Evolutionary conservation across 768 basidiomycete species (phyloP).

Genomic region (Pleurotus djamor): DNA sequence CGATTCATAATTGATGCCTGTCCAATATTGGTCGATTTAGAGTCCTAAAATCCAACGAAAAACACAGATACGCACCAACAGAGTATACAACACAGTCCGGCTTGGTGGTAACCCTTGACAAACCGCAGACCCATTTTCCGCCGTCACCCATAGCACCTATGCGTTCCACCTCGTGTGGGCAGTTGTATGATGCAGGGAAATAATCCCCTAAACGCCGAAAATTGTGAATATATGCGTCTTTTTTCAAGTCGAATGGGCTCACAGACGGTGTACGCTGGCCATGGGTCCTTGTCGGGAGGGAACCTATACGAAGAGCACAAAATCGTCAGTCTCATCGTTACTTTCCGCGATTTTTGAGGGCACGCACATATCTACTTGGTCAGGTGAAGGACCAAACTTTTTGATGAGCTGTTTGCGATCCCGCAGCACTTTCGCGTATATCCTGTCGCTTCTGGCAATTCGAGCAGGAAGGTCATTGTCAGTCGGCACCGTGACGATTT

Average conservation of each 20-base stretch:
- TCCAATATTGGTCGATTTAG: not conserved
- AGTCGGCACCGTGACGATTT: constrained; percentile 13
- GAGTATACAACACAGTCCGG: constrained; percentile 60
- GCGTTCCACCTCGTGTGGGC: constrained; percentile 47
- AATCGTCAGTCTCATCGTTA: not conserved
- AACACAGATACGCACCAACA: constrained; percentile 40
- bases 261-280: constrained; percentile 61
- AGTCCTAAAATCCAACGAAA: not conserved
- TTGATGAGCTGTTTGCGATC: constrained; percentile 47
- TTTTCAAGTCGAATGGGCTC: constrained; percentile 16
- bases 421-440: constrained; percentile 41
- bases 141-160: constrained; percentile 60
- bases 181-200: constrained; percentile 50
- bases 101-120: constrained; percentile 52
- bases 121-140: constrained; percentile 70
- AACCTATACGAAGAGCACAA: constrained; percentile 31
- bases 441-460: constrained; percentile 37
- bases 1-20: constrained; percentile 56
- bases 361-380: constrained; percentile 45
- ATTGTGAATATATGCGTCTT: too few species aligned
- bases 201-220: constrained; percentile 43
- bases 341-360: not conserved
- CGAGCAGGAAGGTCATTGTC: constrained; percentile 35
- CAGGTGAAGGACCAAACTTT: constrained; percentile 50
- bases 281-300: constrained; percentile 47